Conservation (phyloP, 306 rosid genomes). For the Lablab purpureus region DNA sequence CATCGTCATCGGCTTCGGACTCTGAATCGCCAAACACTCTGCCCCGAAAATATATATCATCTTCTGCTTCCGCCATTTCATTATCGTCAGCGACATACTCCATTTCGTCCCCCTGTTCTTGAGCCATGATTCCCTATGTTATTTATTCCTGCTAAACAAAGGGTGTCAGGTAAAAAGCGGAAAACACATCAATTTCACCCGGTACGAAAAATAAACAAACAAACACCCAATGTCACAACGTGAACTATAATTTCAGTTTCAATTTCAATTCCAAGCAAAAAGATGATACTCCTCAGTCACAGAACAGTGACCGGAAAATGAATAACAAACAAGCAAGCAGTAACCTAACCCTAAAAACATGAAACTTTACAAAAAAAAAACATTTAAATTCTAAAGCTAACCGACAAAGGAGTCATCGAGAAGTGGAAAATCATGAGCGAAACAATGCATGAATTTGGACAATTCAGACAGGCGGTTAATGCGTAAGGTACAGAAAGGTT, state of each 20-base stretch:
- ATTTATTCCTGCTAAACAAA: conserved; percentile 34
- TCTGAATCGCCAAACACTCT: conserved; percentile 52
- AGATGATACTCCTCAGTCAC: background rate
- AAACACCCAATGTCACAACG: background rate
- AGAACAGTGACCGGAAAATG: background rate
- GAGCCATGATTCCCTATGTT: conserved; percentile 40
- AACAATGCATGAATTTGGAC: conserved; percentile 13
- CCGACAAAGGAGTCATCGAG: background rate
- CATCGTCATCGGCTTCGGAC: conserved; percentile 48
- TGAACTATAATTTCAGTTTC: background rate
- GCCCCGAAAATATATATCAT: conserved; percentile 44
- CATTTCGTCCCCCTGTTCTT: conserved; percentile 42
- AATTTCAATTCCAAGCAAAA: background rate
- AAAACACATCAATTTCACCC: background rate
- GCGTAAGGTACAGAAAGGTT: background rate
- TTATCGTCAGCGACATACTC: conserved; percentile 46
- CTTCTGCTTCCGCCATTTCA: conserved; percentile 54
- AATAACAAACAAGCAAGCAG: background rate
- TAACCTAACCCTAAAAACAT: conserved; percentile 26
- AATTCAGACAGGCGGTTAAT: background rate
- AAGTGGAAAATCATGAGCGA: background rate
- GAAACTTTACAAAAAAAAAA: background rate
- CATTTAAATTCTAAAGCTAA: background rate
- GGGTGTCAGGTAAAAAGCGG: background rate
- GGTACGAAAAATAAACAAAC: background rate